Percentiles rank a stretch among this genome's conserved stretches.
Evolutionary conservation across 306 rosid species (phyloP).

Genomic region (Castanopsis chinensis): DNA sequence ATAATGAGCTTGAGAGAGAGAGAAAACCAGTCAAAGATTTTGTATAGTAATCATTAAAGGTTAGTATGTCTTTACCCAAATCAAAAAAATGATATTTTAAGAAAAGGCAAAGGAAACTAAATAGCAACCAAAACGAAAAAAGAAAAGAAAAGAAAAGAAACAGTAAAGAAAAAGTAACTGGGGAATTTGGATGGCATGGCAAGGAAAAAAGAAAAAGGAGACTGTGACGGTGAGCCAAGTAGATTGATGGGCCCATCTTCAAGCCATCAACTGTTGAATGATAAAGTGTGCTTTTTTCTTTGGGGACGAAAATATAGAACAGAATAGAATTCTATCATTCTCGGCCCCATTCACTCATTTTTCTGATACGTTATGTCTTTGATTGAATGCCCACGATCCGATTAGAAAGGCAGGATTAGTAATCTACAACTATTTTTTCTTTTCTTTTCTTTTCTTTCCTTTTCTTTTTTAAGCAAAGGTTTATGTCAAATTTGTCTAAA

Average conservation of each 20-base stretch:
- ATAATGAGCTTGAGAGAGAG: background rate
- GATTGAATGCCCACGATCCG: background rate
- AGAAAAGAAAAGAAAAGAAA: conserved; percentile 31
- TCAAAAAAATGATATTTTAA: conserved; percentile 88
- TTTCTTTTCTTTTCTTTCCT: background rate
- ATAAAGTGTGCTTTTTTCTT: conserved; percentile 57
- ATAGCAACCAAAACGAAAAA: conserved; percentile 32
- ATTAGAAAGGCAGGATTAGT: background rate
- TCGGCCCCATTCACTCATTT: conserved; percentile 22
- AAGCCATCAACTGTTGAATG: conserved; percentile 41
- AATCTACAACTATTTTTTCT: background rate
- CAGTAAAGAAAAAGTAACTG: conserved; percentile 63
- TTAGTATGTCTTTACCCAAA: conserved; percentile 53
- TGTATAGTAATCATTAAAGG: conserved; percentile 74
- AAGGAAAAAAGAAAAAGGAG: conserved; percentile 60
- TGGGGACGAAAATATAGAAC: conserved; percentile 28
- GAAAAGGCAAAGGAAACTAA: conserved; percentile 57
- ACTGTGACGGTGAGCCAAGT: conserved; percentile 65
- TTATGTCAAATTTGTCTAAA: background rate
- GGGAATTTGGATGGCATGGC: conserved; percentile 40
- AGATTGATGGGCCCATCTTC: conserved; percentile 47
- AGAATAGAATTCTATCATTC: background rate
- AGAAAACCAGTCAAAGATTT: conserved; percentile 72
- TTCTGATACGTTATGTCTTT: background rate
- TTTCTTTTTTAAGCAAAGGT: background rate